phyloP scores from a whole-genome alignment of 2,329 filamentous ascomycete species.

The Exophiala sideris region DNA sequence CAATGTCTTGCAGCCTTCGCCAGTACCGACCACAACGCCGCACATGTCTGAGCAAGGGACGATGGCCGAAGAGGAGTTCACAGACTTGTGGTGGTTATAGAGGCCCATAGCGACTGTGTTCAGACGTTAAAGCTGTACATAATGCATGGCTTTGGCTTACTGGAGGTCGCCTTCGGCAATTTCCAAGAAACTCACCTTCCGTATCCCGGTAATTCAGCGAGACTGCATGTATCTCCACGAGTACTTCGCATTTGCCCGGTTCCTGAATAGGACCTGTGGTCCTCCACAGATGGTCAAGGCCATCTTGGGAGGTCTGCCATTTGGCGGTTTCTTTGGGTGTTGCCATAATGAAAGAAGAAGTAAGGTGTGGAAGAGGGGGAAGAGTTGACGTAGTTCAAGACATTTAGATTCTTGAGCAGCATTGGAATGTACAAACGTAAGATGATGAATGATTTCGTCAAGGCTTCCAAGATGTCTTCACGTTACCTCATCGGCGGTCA shows the following conservation, averaged over 20 bases:
- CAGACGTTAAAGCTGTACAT: neutral
- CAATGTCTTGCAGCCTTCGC: constrained; percentile 36
- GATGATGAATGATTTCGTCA: no score
- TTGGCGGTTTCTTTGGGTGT: constrained; percentile 32
- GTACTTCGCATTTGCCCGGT: constrained; percentile 51
- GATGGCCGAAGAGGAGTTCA: constrained; percentile 10
- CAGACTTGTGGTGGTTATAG: constrained; percentile 18
- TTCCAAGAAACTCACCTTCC: constrained; percentile 27
- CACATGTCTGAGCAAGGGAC: constrained; percentile 43
- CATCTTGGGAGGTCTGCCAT: constrained; percentile 56
- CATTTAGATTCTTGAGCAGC: no score
- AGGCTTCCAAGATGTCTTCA: no score
- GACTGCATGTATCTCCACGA: constrained; percentile 59
- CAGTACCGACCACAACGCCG: constrained; percentile 40
- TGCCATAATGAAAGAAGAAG: neutral
- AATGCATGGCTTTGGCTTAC: no score
- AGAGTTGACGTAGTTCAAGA: no score
- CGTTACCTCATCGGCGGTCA: no score
- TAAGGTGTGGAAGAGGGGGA: no score
- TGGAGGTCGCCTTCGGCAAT: no score
- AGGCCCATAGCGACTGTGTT: constrained; percentile 17
- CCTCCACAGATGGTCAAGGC: constrained; percentile 52
- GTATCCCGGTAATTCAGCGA: constrained; percentile 52
- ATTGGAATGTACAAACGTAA: no score
- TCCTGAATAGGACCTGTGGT: constrained; percentile 46